phyloP scores from a whole-genome alignment of 2,329 filamentous ascomycete genomes.

The Nothophaeocryptopus gaeumannii region DNA sequence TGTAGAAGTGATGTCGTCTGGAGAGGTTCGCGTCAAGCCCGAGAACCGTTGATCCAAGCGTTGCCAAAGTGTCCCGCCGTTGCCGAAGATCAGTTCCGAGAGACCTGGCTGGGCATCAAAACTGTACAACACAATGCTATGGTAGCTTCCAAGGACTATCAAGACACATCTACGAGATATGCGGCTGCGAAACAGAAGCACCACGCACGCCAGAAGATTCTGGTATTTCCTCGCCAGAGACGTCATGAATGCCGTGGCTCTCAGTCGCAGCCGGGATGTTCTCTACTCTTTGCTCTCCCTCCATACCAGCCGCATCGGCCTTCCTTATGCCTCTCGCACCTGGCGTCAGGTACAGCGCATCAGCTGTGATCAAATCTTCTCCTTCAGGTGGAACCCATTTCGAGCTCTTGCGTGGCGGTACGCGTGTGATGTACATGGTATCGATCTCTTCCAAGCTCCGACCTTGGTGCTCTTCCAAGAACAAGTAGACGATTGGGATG shows the following conservation, averaged over 20 bases:
- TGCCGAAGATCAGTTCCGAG: too few relatives aligned
- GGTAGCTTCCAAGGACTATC: too few relatives aligned
- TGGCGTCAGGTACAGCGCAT: constrained; percentile 29
- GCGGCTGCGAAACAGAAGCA: constrained; percentile 20
- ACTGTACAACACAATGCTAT: too few relatives aligned
- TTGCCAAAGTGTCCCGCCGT: too few relatives aligned
- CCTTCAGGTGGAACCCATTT: constrained; percentile 34
- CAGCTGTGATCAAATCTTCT: constrained; percentile 33
- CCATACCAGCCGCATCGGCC: constrained; percentile 33
- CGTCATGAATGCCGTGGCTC: constrained; percentile 30
- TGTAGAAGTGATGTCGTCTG: too few relatives aligned
- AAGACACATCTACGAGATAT: too few relatives aligned
- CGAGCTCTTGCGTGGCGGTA: constrained; percentile 32
- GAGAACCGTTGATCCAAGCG: too few relatives aligned
- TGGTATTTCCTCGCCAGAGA: constrained; percentile 28
- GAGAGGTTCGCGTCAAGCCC: too few relatives aligned
- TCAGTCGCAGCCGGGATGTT: constrained; percentile 25
- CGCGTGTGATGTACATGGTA: constrained; percentile 63
- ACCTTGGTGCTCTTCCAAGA: constrained; percentile 71
- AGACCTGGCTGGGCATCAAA: too few relatives aligned
- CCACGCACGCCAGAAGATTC: constrained; percentile 28
- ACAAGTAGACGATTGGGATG: constrained; percentile 69
- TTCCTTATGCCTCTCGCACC: constrained; percentile 35
- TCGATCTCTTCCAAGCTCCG: constrained; percentile 76
- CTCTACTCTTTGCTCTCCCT: constrained; percentile 26